Evolutionary conservation across 169 alveolate genomes (phyloP).

Genomic region (Plasmodium cynomolgi): DNA sequence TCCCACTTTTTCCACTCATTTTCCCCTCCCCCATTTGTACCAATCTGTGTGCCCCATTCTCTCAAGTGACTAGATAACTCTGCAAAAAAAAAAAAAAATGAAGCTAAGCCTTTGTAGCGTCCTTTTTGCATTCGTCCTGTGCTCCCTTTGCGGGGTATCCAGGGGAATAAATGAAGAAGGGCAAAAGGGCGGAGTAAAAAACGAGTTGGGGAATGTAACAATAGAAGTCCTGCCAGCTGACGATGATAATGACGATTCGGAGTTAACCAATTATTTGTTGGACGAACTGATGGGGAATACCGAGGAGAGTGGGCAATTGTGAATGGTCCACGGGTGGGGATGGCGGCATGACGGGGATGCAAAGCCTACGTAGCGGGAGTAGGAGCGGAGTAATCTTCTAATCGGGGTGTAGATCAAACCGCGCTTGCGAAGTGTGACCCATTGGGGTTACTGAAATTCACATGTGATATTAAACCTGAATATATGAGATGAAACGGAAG

Average conservation of each 20-base stretch:
- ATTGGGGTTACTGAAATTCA: not conserved
- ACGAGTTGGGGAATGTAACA: conserved; percentile 13
- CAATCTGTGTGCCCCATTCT: not conserved
- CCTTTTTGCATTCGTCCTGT: not conserved
- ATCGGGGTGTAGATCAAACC: not conserved
- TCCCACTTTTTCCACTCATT: not conserved
- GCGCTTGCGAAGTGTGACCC: not conserved
- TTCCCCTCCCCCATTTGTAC: not conserved
- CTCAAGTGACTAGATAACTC: not conserved
- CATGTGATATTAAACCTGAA: not conserved
- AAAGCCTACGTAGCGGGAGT: not conserved
- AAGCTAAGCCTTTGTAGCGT: conserved; percentile 9
- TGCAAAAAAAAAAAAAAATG: conserved; percentile 30
- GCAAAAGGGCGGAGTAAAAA: not conserved
- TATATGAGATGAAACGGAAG: not conserved
- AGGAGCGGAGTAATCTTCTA: not conserved
- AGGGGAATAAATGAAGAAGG: not conserved
- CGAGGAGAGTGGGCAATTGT: not conserved
- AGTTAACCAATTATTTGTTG: conserved; percentile 23
- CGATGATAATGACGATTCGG: conserved; percentile 13
- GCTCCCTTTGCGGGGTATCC: not conserved
- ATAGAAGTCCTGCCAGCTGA: conserved; percentile 67
- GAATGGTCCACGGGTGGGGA: not conserved
- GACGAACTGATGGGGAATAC: conserved; percentile 7
- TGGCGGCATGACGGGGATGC: not conserved